phyloP scores from a whole-genome alignment of 129 eudicot species.

The Solidago caesia region DNA sequence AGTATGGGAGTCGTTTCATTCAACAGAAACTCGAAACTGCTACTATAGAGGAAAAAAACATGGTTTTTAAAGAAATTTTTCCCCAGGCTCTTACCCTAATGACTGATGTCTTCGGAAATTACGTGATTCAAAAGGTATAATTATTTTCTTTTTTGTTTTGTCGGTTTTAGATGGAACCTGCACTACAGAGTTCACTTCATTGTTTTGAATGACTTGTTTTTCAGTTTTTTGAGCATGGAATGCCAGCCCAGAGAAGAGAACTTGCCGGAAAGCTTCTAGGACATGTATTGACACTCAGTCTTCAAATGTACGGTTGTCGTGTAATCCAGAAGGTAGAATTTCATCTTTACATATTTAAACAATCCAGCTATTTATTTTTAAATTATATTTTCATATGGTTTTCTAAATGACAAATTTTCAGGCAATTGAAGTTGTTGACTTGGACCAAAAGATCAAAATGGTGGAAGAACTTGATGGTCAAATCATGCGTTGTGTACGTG shows the following conservation, averaged over 20 bases:
- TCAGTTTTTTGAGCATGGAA: constrained; percentile 78
- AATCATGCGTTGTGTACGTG: constrained; percentile 92
- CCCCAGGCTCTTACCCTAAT: constrained; percentile 85
- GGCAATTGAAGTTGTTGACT: constrained; percentile 96
- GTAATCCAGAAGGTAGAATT: constrained; percentile 69
- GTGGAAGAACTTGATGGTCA: constrained; percentile 89
- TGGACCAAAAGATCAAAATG: constrained; percentile 94
- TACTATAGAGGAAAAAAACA: constrained; percentile 73
- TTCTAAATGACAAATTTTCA: constrained; percentile 16
- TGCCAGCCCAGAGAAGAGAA: constrained; percentile 71
- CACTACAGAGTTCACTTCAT: background rate
- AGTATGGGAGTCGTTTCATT: constrained; percentile 91
- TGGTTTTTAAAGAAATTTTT: constrained; percentile 80
- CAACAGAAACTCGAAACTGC: constrained; percentile 95
- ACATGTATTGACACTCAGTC: constrained; percentile 69
- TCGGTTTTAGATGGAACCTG: background rate
- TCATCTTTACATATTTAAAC: background rate
- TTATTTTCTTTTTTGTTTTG: background rate
- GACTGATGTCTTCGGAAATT: constrained; percentile 96
- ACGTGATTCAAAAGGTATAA: constrained; percentile 86
- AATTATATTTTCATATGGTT: background rate
- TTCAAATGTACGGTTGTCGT: constrained; percentile 83
- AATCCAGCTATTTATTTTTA: no score
- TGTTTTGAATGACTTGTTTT: constrained; percentile 2
- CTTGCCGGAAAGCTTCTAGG: constrained; percentile 66